A percentile compares a stretch with the other conserved stretches of the same genome.
phyloP scores from a whole-genome alignment of 495 filamentous ascomycete species.

The Platismatia glauca region DNA sequence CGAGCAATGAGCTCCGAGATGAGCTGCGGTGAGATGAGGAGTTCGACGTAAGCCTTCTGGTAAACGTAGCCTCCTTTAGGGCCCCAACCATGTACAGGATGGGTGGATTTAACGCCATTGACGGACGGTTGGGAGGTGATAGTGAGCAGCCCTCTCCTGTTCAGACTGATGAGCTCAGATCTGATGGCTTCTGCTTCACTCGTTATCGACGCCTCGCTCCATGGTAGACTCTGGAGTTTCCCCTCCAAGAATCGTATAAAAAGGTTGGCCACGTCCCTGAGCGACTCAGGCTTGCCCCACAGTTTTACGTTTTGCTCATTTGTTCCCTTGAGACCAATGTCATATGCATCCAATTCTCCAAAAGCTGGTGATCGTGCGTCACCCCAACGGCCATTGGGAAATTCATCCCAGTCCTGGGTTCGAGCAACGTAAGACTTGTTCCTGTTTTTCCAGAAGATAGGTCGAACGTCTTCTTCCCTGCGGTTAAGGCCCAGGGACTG shows the following conservation, averaged over 20 bases:
- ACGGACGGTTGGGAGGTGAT: conserved; percentile 98
- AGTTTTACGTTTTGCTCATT: conserved; percentile 94
- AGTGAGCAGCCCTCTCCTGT: conserved; percentile 78
- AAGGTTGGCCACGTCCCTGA: conserved; percentile 71
- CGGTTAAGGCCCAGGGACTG: conserved; percentile 84
- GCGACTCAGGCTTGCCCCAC: conserved; percentile 77
- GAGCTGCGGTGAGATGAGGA: conserved; percentile 71
- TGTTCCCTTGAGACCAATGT: conserved; percentile 88
- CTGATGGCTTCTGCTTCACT: conserved; percentile 71
- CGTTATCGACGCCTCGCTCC: conserved; percentile 85
- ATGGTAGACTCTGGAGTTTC: conserved; percentile 74
- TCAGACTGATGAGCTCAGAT: conserved; percentile 67
- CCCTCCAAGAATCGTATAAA: conserved; percentile 78
- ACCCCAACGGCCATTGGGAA: conserved; percentile 98
- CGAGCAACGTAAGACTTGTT: conserved; percentile 91
- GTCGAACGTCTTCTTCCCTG: conserved; percentile 88
- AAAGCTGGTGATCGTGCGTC: conserved; percentile 96
- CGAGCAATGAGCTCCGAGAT: conserved; percentile 70
- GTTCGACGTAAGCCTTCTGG: conserved; percentile 94
- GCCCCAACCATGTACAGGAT: conserved; percentile 88
- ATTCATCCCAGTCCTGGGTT: conserved; percentile 98
- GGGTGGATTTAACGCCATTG: conserved; percentile 79
- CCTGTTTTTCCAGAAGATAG: conserved; percentile 98
- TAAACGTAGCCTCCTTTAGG: conserved; percentile 94
- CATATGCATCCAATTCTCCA: conserved; percentile 92